Evolutionary conservation across 805 yeast species (phyloP).

Genomic region (Metschnikowia chrysomelidarum): DNA sequence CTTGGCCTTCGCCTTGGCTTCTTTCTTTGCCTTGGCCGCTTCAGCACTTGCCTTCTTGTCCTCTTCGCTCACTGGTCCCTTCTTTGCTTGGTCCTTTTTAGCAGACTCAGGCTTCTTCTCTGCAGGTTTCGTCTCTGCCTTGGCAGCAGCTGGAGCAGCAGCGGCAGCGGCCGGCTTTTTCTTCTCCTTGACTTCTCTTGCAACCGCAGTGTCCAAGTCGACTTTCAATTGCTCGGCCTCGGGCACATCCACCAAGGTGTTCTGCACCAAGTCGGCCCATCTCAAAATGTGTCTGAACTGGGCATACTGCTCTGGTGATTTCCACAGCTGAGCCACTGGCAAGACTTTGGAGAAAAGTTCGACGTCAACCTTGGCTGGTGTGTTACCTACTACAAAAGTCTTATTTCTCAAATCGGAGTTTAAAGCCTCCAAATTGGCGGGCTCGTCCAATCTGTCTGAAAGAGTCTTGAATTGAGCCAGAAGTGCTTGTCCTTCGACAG

Average conservation of each 20-base stretch:
- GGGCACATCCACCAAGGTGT: slow-evolving; percentile 54
- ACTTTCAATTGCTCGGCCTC: slow-evolving; percentile 53
- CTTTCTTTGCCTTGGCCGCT: slow-evolving; percentile 62
- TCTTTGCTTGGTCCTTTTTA: slow-evolving; percentile 15
- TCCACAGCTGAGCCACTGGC: slow-evolving; percentile 58
- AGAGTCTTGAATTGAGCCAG: slow-evolving; percentile 78
- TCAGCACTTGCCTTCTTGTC: slow-evolving; percentile 48
- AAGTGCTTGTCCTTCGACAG: slow-evolving; percentile 60
- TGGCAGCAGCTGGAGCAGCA: slow-evolving; percentile 38
- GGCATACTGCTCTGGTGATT: slow-evolving; percentile 52
- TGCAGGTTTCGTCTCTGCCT: slow-evolving; percentile 31
- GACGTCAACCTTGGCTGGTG: slow-evolving; percentile 69
- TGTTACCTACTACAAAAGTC: slow-evolving; percentile 69
- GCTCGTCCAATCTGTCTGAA: slow-evolving; percentile 54
- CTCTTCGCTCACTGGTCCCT: slow-evolving; percentile 33
- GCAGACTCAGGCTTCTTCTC: slow-evolving; percentile 18
- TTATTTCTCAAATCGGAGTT: slow-evolving; percentile 66
- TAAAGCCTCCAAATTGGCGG: slow-evolving; percentile 45
- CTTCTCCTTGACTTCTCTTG: slow-evolving; percentile 74
- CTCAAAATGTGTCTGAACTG: slow-evolving; percentile 80
- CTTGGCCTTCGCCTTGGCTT: slow-evolving; percentile 60
- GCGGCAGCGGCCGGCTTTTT: slow-evolving; percentile 40
- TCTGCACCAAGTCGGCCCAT: slow-evolving; percentile 90
- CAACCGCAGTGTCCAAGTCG: slow-evolving; percentile 60
- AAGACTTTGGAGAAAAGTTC: slow-evolving; percentile 63